These are phyloP conservation scores for Podaxis carcinomalis DNA, from an alignment of 768 basidiomycete species.

Conservation along the genomic window DNA sequence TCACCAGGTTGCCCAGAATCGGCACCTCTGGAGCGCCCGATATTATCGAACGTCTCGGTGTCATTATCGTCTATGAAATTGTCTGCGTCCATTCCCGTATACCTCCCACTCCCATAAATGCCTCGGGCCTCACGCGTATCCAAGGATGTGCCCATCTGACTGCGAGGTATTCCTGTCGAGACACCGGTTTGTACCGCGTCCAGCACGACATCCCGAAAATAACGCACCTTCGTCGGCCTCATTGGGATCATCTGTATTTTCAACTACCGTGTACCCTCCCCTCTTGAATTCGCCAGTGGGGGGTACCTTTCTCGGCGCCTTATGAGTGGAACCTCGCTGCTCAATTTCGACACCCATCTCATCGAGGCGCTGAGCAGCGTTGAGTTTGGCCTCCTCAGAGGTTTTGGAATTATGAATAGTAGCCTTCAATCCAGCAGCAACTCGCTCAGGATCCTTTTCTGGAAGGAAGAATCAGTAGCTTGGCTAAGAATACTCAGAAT, in stretches of 20 bases:
- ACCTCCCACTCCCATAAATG: neutral
- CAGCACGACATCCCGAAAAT: no score
- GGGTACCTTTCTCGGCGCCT: neutral
- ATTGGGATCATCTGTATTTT: neutral
- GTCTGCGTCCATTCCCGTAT: no score
- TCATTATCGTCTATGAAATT: neutral
- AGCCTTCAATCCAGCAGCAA: slow-evolving; percentile 52
- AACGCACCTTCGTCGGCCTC: neutral
- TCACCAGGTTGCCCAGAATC: slow-evolving; percentile 1
- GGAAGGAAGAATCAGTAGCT: neutral
- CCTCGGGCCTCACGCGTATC: neutral
- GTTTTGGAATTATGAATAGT: slow-evolving; percentile 52
- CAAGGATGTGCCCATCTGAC: neutral
- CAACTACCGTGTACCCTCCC: no score
- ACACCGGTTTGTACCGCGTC: no score
- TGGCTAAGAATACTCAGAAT: no score
- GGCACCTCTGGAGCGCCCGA: neutral
- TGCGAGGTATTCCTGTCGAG: neutral
- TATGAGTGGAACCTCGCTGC: neutral
- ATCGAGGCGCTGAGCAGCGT: slow-evolving; percentile 29
- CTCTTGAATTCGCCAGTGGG: no score
- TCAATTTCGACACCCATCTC: slow-evolving; percentile 12
- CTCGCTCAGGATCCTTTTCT: slow-evolving; percentile 22
- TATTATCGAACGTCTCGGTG: slow-evolving; percentile 5
- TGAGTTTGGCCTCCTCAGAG: slow-evolving; percentile 42